Evolutionary conservation across 768 basidiomycete genomes (phyloP), one percentile per base, ranked within the genome.

Genomic region (Rubroboletus pulcherrimus): DNA sequence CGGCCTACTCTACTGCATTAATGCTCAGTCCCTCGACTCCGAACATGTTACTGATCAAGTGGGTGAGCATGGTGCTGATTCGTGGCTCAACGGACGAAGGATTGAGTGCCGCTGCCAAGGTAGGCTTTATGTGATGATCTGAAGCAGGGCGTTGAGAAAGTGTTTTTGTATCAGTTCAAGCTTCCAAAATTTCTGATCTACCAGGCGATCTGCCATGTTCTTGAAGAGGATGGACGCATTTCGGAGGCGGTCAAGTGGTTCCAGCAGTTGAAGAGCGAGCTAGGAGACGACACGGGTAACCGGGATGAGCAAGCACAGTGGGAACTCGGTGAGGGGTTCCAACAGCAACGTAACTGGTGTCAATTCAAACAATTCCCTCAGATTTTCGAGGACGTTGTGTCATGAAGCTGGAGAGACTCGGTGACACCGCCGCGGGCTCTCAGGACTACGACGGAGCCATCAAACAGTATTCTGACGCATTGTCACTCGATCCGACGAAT

Each of bases 301-400:
- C 24, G 8, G 3, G 8, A 39, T 8, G 49, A 42, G 21, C 5
- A 10, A 6, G 41, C 14, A 17, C 8, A 34, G 9, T 60, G 59
- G 56, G 34, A 46, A 38, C 15, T 29, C 9, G 39, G 56, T 58
- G 29, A 12, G 39, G 39, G 15, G 24, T 30, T 17, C 5, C 6
- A 9, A 15, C 19, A 2, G 19, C 21, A 41, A 37, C 10, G 10
- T 34, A 5, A 5, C 8, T 1, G 5, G 0, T 3, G 26, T 19
- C 44, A 7, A 34, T 19, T 15, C 5, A 7, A 35, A 9, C 17
- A 11, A 10, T 3, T 29, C 9, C 2, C 9, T 14, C 12, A 54
- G 58, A 26, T 6, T 61, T 61, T 52, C 53, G 19, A n/a, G 10
- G 1, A 6, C 59, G 42, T 0, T 61, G 54, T 10, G 8, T 17